Conservation (phyloP, 2,329 filamentous ascomycete species). For the Tothia fuscella region DNA sequence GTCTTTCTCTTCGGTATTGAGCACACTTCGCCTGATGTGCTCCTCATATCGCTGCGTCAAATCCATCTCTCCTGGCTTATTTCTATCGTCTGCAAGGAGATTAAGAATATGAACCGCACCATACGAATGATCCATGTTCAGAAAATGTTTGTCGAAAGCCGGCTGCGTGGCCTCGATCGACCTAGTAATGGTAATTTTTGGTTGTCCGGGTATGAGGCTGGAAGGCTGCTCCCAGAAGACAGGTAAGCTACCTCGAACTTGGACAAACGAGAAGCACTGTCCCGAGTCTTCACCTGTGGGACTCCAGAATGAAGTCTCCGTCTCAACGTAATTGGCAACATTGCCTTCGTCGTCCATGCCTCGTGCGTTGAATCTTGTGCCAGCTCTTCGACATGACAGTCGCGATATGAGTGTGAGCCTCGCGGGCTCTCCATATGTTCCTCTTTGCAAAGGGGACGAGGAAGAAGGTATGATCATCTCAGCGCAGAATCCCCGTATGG, state of each 20-base stretch:
- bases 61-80: constrained; percentile 72
- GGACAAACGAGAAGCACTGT: constrained; percentile 83
- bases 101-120: constrained; percentile 90
- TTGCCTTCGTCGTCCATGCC: constrained; percentile 97
- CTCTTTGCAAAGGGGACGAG: constrained; percentile 55
- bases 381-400: constrained; percentile 79
- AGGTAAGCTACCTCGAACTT: constrained; percentile 84
- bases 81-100: constrained; percentile 66
- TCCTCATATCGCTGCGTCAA: constrained; percentile 68
- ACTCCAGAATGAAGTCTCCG: constrained; percentile 84
- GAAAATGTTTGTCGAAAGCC: constrained; percentile 91
- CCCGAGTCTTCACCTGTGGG: constrained; percentile 38
- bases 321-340: constrained; percentile 98
- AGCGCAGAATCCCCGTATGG: constrained; percentile 83
- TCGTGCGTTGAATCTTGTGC: constrained; percentile 91
- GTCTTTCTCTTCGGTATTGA: constrained; percentile 48
- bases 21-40: constrained; percentile 61
- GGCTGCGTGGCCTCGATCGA: constrained; percentile 85
- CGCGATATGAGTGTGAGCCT: constrained; percentile 83
- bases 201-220: constrained; percentile 76
- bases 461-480: constrained; percentile 75
- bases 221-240: constrained; percentile 95
- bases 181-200: constrained; percentile 78
- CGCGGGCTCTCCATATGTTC: constrained; percentile 59
- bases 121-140: constrained; percentile 72